phyloP scores from a whole-genome alignment of 176 grass and related monocot species.

The Rhynchospora breviuscula region DNA sequence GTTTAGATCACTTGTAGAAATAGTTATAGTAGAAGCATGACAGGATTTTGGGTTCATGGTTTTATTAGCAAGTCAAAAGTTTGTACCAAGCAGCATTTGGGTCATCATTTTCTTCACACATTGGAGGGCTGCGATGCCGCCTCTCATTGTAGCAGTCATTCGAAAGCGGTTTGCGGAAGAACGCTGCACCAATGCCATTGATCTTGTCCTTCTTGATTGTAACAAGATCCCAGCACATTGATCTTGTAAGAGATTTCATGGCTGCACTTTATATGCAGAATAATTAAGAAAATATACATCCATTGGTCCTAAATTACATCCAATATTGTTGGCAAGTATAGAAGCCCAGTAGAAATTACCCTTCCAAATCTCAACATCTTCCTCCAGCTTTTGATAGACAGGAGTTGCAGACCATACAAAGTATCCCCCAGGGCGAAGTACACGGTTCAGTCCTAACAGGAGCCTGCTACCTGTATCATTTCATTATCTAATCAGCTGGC shows the following conservation, averaged over 20 bases:
- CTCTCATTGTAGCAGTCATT: slow-evolving; percentile 77
- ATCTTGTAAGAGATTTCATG: slow-evolving; percentile 67
- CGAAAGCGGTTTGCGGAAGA: slow-evolving; percentile 70
- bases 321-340: neutral
- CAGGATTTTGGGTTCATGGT: neutral
- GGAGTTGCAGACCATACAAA: slow-evolving; percentile 98
- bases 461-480: slow-evolving; percentile 51
- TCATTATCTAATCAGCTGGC: neutral
- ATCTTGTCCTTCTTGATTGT: slow-evolving; percentile 73
- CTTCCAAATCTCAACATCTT: slow-evolving; percentile 86
- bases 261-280: slow-evolving; percentile 24
- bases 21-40: neutral
- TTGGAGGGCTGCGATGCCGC: slow-evolving; percentile 55
- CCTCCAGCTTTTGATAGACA: slow-evolving; percentile 88
- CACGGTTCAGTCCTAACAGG: slow-evolving; percentile 82
- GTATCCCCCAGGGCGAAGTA: slow-evolving; percentile 75
- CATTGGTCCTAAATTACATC: neutral
- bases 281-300: neutral
- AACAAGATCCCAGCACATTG: slow-evolving; percentile 91
- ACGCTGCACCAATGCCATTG: slow-evolving; percentile 70
- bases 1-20: neutral
- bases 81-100: slow-evolving; percentile 66
- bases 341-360: slow-evolving; percentile 25
- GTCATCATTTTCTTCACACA: slow-evolving; percentile 81
- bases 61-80: neutral